Evolutionary conservation across 192 early-diverging fungal genomes (phyloP), one percentile per base, ranked within the genome.

Genomic region (Phycomyces nitens): DNA sequence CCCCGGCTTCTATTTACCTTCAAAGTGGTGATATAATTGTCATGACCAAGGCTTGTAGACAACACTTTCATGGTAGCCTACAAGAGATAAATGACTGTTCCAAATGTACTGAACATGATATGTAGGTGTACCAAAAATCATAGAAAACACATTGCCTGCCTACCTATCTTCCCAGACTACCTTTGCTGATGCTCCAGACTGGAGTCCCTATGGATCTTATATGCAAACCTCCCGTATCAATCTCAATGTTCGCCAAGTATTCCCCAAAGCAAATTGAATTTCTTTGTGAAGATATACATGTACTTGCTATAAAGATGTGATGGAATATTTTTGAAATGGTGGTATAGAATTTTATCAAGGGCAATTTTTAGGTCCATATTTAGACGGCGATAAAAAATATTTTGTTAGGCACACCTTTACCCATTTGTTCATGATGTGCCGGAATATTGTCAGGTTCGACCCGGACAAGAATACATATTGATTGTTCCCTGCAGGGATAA

Each of bases 231-330:
- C 90, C 4, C 80, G 95, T 41, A 84, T 97, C 49, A 98, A 98
- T 60, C 72, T 95, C 62, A 98, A 98, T 59, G 87, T 96, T 18
- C 84, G 96, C 38, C 94, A 98, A 78, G 90, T 93, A 9, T 47
- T 47, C 12, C 18, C 44, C 12, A n/a, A 42, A 47, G 44, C 3
- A 47, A 56, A 66, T 38, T n/a, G 44, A 47, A 47, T n/a, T 47
- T n/a, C 15, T 14, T 18, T n/a, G 44, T 47, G 41, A 14, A 42
- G 14, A 42, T 42, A 42, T 7, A 14, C 41, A 42, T 42, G 41
- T 42, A 42, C 41, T 42, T 42, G 7, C 41, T 42, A 42, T 42
- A 42, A n/a, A n/a, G n/a, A n/a, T n/a, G n/a, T n/a, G n/a, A n/a
- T n/a, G n/a, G n/a, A n/a, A n/a, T n/a, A n/a, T n/a, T n/a, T n/a